Base-by-base conservation (phyloP, 345 rosid species). In the Ceriops tagal region DNA sequence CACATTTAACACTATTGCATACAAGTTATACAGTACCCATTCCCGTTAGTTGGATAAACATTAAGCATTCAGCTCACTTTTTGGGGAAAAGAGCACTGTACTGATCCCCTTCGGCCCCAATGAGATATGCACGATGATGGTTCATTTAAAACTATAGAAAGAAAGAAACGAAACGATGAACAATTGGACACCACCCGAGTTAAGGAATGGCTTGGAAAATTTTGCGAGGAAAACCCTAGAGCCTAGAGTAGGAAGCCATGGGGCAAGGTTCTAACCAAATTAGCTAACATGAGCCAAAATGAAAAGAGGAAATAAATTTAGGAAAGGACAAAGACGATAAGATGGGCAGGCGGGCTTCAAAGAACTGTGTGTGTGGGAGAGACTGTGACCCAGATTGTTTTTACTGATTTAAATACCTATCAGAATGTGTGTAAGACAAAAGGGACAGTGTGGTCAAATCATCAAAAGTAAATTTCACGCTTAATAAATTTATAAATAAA, bases 371-470 rank as follows among this genome's bases (percentile, higher is more conserved):
- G 7, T 43, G 18, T 43, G 49, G 5, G 5, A 43, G 15, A 67
- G 73, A 61, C 79, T 72, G 71, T 69, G 71, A 20, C 49, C 56
- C 64, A 59, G 75, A 73, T 74, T 70, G 70, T 69, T 74, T 69
- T 69, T 64, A 73, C 76, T 60, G 78, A 77, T 78, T 71, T 78
- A 58, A 79, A 76, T 67, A 67, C 67, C 59, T 52, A 30, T 64
- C 64, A 66, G 72, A 21, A 4, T 22, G 13, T 61, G 70, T 61
- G 74, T 30, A 73, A 66, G 77, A 71, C 77, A 78, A 79, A 82
- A 72, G 79, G 71, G 76, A 79, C 68, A 60, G 88, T 81, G 64
- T 58, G 71, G 88, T 84, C 88, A 84, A 73, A 72, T 84, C 85
- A 81, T 18, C 64, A 70, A 11, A 56, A 56, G 28, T 27, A 56